Evolutionary conservation across 163 green algal species (phyloP), one percentile per base, ranked within the genome.

Genomic region (Scenedesmus sp.): DNA sequence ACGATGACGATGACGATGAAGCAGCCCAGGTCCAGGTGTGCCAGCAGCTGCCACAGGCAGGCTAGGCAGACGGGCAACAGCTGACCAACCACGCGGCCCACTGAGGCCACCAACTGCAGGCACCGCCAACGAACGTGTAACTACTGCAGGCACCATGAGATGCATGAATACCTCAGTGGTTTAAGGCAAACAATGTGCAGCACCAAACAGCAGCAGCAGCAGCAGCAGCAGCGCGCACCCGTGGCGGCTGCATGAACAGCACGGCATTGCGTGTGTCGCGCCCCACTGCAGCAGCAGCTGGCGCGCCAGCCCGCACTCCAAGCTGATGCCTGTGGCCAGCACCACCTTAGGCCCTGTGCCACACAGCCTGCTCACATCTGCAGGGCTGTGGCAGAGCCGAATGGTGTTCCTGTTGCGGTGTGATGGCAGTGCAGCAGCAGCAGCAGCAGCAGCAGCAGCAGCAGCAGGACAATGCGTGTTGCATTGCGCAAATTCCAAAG

Each of bases 201-300:
- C n/a, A n/a, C n/a, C 43, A 13, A 70, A 6, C 12, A 35, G 35
- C 20, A 68, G 30, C 30, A 42, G 80, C 44, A 70, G n/a, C 20
- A 3, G 44, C 9, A 37, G 46, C 56, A 86, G 44, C 42, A 68
- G 37, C 73, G 37, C 82, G 24, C 81, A 96, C 94, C 87, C 90
- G 81, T 26, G 95, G 87, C 20, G 88, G 86, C 80, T 96, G 89
- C 13, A 93, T 94, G 85, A 99, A 96, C 37, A 98, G 88, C 80
- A 99, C 95, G 22, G 95, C 92, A 86, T 97, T 98, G 22, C 85
- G 87, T 1, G 92, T 85, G 79, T 97, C 89, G 40, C 37, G 13
- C 93, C 96, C 96, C 96, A 98, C 13, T 97, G 88, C n/a, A 96
- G 86, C 79, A 98, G 93, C 79, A 99, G 89, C 81, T 97, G 76